A percentile compares a stretch with the other conserved stretches of the same genome.
Evolutionary conservation across 495 filamentous ascomycete genomes (phyloP).

Genomic region (Hypoxylon lenormandii): DNA sequence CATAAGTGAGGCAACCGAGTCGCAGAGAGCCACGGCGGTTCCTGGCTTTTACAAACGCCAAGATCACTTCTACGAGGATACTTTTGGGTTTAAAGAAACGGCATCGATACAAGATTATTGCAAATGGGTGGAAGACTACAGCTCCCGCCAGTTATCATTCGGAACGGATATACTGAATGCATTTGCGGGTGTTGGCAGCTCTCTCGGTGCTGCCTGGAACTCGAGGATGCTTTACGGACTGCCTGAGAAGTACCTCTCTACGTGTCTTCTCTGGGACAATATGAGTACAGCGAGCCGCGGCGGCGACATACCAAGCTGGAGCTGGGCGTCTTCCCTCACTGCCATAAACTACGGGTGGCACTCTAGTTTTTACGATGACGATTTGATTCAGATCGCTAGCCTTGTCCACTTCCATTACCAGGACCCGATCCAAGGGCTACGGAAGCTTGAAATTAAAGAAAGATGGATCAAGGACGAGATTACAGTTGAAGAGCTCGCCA

Average conservation of each 20-base stretch:
- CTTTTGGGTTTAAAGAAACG: slow-evolving; percentile 23
- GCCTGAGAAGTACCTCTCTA: slow-evolving; percentile 45
- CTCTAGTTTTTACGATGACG: too few species aligned
- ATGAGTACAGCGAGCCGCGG: not conserved
- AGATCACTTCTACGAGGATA: not conserved
- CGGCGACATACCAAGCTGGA: slow-evolving; percentile 32
- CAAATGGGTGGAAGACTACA: slow-evolving; percentile 45
- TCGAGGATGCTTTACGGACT: slow-evolving; percentile 44
- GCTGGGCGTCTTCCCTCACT: slow-evolving; percentile 23
- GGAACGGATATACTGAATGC: slow-evolving; percentile 51
- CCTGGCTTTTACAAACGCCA: not conserved
- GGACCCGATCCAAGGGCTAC: not conserved
- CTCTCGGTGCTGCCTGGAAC: slow-evolving; percentile 27
- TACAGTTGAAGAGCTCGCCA: slow-evolving; percentile 8
- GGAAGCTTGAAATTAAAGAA: slow-evolving; percentile 11
- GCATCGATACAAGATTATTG: slow-evolving; percentile 44
- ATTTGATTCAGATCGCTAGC: not conserved
- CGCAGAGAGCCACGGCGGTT: not conserved
- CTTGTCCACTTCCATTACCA: slow-evolving; percentile 18
- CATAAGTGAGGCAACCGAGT: not conserved
- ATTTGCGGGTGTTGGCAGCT: slow-evolving; percentile 48
- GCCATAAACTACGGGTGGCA: slow-evolving; percentile 15
- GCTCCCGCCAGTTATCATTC: slow-evolving; percentile 38
- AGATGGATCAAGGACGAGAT: slow-evolving; percentile 11
- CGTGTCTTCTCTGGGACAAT: slow-evolving; percentile 45